phyloP scores from a whole-genome alignment of 2,329 filamentous ascomycete genomes.

The Clarireedia homoeocarpa region DNA sequence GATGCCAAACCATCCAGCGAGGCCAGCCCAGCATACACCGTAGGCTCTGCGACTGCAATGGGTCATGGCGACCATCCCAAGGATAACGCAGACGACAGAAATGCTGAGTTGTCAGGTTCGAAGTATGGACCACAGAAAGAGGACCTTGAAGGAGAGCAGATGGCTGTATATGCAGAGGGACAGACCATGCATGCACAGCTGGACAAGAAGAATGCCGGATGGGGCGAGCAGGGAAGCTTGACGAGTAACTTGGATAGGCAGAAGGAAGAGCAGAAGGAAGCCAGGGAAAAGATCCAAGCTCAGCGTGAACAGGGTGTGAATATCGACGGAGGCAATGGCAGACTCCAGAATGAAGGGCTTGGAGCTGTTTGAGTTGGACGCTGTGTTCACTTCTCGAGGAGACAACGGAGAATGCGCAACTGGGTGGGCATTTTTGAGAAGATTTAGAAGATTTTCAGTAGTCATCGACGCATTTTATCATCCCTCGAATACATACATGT shows the following conservation, averaged over 20 bases:
- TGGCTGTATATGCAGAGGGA: slow-evolving; percentile 26
- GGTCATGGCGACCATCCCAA: slow-evolving; percentile 26
- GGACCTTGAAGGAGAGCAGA: slow-evolving; percentile 28
- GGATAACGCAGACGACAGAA: slow-evolving; percentile 26
- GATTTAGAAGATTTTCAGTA: background rate
- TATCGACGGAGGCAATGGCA: slow-evolving; percentile 26
- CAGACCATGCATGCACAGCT: slow-evolving; percentile 27
- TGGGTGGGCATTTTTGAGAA: background rate
- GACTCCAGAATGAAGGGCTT: slow-evolving; percentile 25
- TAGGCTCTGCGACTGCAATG: slow-evolving; percentile 25
- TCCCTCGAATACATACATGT: slow-evolving; percentile 5
- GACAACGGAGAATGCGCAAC: too few relatives aligned
- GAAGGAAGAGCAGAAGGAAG: slow-evolving; percentile 28
- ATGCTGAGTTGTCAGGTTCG: slow-evolving; percentile 18
- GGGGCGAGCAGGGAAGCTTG: slow-evolving; percentile 26
- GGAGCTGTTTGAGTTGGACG: slow-evolving; percentile 16
- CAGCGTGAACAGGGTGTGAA: slow-evolving; percentile 19
- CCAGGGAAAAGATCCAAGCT: slow-evolving; percentile 24
- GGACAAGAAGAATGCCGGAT: slow-evolving; percentile 28
- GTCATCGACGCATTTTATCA: background rate
- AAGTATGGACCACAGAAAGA: slow-evolving; percentile 26
- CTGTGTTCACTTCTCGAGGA: background rate
- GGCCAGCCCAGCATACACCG: slow-evolving; percentile 22
- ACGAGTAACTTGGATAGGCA: slow-evolving; percentile 27
- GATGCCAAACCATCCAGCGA: slow-evolving; percentile 14